These are phyloP conservation scores for Bjerkandera adusta DNA, from an alignment of 1,284 basidiomycete genomes.

Conservation along the genomic window DNA sequence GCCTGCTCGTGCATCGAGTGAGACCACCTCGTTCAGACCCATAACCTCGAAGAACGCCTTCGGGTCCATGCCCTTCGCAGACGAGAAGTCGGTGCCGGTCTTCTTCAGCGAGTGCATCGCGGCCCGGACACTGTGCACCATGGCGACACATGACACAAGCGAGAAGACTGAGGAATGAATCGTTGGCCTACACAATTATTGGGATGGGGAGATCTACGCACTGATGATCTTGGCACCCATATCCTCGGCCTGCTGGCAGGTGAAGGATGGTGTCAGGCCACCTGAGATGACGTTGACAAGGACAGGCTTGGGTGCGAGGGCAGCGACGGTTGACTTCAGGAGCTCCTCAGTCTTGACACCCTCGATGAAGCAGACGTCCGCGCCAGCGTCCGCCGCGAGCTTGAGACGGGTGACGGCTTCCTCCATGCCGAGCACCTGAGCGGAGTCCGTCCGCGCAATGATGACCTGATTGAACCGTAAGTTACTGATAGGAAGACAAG, in stretches of 20 bases:
- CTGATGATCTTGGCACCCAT: conserved; percentile 77
- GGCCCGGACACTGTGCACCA: conserved; percentile 67
- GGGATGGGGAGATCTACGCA: too few species aligned
- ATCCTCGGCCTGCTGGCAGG: conserved; percentile 61
- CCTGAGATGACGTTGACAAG: conserved; percentile 79
- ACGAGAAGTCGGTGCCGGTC: conserved; percentile 71
- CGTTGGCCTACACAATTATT: too few species aligned
- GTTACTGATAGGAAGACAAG: too few species aligned
- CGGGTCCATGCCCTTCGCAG: conserved; percentile 74
- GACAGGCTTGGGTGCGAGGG: conserved; percentile 70
- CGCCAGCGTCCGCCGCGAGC: conserved; percentile 72
- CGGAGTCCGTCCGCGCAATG: conserved; percentile 82
- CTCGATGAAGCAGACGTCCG: conserved; percentile 85
- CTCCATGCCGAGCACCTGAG: conserved; percentile 79
- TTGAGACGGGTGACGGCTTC: conserved; percentile 70
- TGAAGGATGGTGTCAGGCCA: conserved; percentile 73
- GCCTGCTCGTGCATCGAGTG: conserved; percentile 59
- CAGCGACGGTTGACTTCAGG: conserved; percentile 59
- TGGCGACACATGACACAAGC: conserved; percentile 68
- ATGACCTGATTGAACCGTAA: conserved; percentile 65
- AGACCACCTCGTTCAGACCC: conserved; percentile 57
- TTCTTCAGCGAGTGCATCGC: conserved; percentile 74
- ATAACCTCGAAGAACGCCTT: conserved; percentile 75
- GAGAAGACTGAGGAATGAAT: conserved; percentile 67
- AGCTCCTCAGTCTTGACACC: conserved; percentile 72